Conservation (phyloP, 768 basidiomycete species). For the Hygrocybe punicea region DNA sequence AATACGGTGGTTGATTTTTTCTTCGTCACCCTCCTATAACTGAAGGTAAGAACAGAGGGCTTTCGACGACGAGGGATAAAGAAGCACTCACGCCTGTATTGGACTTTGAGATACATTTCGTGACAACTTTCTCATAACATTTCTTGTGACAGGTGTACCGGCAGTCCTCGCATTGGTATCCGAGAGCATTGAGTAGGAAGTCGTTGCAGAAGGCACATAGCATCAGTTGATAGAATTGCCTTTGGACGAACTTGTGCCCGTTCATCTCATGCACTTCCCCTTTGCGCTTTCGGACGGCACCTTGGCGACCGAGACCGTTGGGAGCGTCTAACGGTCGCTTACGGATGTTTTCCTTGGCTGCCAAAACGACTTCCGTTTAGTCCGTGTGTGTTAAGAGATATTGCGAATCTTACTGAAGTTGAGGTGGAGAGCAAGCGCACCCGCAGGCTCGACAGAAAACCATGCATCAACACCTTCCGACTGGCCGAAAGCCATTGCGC, state of each 20-base stretch:
- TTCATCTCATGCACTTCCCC: conserved; percentile 99
- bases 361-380: conserved; percentile 6
- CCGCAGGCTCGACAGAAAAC: conserved; percentile 98
- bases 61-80: neutral
- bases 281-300: conserved; percentile 95
- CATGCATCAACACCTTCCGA: conserved; percentile 90
- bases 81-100: conserved; percentile 74
- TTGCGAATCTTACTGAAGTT: conserved; percentile 75
- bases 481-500: conserved; percentile 36
- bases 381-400: neutral
- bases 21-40: conserved; percentile 86
- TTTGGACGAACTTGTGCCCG: conserved; percentile 95
- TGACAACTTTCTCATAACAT: conserved; percentile 98
- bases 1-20: conserved; percentile 98
- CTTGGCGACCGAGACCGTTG: conserved; percentile 93
- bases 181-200: conserved; percentile 93
- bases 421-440: conserved; percentile 79
- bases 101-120: conserved; percentile 98
- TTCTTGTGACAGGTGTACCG: conserved; percentile 99
- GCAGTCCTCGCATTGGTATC: conserved; percentile 99
- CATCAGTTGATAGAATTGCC: conserved; percentile 98
- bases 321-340: conserved; percentile 92
- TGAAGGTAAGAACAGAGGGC: neutral
- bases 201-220: conserved; percentile 97
- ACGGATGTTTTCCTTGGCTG: conserved; percentile 97